A percentile compares a stretch with the other conserved stretches of the same genome.
Conservation (phyloP, 2,329 filamentous ascomycete species). For the Ustilaginoidea virens region DNA sequence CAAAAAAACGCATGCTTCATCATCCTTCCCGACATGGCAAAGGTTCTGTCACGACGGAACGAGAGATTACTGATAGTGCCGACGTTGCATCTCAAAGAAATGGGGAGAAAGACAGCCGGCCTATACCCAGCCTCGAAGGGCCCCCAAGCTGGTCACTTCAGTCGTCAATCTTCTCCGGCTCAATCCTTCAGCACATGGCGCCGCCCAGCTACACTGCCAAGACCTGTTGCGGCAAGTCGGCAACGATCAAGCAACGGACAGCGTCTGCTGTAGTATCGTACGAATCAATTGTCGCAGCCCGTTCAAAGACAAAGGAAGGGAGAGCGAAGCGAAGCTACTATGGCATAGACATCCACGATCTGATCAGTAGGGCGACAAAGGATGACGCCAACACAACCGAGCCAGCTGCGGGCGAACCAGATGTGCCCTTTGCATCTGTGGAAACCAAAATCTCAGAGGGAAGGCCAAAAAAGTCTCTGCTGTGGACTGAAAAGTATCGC, state of each 20-base stretch:
- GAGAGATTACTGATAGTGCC: conserved; percentile 1
- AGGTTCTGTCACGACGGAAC: neutral
- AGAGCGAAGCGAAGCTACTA: conserved; percentile 68
- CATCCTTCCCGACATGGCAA: conserved; percentile 7
- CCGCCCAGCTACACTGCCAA: conserved; percentile 24
- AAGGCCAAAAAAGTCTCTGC: conserved; percentile 35
- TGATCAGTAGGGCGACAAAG: conserved; percentile 57
- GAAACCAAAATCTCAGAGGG: conserved; percentile 20
- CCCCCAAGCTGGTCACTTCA: conserved; percentile 9
- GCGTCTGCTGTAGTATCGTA: conserved; percentile 35
- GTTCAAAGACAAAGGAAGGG: conserved; percentile 51
- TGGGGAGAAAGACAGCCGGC: neutral
- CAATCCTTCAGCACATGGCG: conserved; percentile 12
- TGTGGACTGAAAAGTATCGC: conserved; percentile 98
- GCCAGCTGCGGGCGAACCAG: conserved; percentile 10
- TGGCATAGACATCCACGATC: conserved; percentile 75
- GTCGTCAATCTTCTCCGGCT: conserved; percentile 13
- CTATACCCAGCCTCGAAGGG: neutral
- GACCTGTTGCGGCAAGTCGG: conserved; percentile 42
- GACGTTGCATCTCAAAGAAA: neutral
- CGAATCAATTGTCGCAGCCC: conserved; percentile 50
- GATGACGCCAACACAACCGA: conserved; percentile 31
- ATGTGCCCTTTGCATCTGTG: conserved; percentile 25
- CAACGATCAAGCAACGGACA: conserved; percentile 40
- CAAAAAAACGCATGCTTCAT: conserved; percentile 18